Evolutionary conservation across 2,329 filamentous ascomycete genomes (phyloP).

Genomic region (Colletotrichum echinochloae): DNA sequence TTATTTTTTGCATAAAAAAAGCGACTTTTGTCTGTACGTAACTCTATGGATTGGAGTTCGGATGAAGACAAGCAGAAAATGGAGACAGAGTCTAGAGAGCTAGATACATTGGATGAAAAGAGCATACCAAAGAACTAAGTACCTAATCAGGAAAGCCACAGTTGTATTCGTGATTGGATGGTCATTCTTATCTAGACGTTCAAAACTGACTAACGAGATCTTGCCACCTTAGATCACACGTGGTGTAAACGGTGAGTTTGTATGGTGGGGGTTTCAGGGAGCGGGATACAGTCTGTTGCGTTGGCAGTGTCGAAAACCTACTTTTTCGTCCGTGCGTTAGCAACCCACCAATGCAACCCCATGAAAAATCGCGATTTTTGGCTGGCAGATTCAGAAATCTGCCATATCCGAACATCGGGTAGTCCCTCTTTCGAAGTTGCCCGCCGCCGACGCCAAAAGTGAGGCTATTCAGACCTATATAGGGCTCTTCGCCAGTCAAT

Average conservation of each 20-base stretch:
- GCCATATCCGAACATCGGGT: no score
- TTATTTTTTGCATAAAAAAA: conserved; percentile 28
- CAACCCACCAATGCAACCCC: no score
- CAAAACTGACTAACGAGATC: not conserved
- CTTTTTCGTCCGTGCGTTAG: no score
- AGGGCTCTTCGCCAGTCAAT: no score
- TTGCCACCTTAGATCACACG: conserved; percentile 8
- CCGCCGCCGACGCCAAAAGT: no score
- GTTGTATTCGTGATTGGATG: not conserved
- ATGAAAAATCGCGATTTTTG: no score
- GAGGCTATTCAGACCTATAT: no score
- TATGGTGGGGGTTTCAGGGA: conserved; percentile 10
- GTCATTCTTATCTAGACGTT: not conserved
- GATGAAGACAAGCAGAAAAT: conserved; percentile 36
- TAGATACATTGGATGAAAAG: conserved; percentile 38
- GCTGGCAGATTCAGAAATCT: no score
- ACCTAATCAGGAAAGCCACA: not conserved
- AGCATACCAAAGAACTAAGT: conserved; percentile 11
- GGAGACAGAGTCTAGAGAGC: conserved; percentile 33
- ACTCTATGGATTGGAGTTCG: conserved; percentile 38
- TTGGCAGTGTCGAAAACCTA: no score
- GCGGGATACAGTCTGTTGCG: no score
- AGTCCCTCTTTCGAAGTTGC: no score
- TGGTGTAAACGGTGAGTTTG: conserved; percentile 16
- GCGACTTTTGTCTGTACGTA: conserved; percentile 33